A percentile compares a stretch with the other conserved stretches of the same genome.
Evolutionary conservation across 768 basidiomycete genomes (phyloP).

Genomic region (Russula sp.): DNA sequence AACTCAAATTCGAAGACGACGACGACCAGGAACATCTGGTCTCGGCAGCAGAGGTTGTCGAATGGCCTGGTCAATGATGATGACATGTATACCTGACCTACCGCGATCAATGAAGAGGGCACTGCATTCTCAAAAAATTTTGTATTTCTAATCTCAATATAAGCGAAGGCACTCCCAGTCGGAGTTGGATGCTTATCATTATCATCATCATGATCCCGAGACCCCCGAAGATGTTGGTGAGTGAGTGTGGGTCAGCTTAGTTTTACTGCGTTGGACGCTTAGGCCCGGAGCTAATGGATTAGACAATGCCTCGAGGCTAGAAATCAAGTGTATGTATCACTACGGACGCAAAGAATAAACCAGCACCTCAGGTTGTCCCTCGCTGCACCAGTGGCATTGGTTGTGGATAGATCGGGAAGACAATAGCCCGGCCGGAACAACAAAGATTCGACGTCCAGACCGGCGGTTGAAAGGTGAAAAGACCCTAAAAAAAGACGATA

Average conservation of each 20-base stretch:
- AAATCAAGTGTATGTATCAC: neutral
- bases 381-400: neutral
- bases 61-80: conserved; percentile 49
- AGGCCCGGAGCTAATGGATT: neutral
- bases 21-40: conserved; percentile 77
- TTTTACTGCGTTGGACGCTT: neutral
- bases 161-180: neutral
- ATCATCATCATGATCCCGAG: neutral
- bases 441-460: neutral
- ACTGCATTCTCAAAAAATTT: too few relatives aligned
- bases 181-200: neutral
- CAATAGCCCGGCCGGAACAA: conserved; percentile 12
- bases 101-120: neutral
- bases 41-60: conserved; percentile 73
- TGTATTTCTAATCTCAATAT: conserved; percentile 10
- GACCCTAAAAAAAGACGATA: too few relatives aligned
- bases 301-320: neutral
- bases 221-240: neutral
- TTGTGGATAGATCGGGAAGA: conserved; percentile 3
- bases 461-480: neutral
- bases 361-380: neutral
- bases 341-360: neutral
- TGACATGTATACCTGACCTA: neutral
- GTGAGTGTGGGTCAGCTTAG: neutral
- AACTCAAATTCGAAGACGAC: conserved; percentile 84